Percentiles rank a stretch among this genome's conserved stretches.
Conservation (phyloP, 2,329 filamentous ascomycete species). For the Curvularia lunata region DNA sequence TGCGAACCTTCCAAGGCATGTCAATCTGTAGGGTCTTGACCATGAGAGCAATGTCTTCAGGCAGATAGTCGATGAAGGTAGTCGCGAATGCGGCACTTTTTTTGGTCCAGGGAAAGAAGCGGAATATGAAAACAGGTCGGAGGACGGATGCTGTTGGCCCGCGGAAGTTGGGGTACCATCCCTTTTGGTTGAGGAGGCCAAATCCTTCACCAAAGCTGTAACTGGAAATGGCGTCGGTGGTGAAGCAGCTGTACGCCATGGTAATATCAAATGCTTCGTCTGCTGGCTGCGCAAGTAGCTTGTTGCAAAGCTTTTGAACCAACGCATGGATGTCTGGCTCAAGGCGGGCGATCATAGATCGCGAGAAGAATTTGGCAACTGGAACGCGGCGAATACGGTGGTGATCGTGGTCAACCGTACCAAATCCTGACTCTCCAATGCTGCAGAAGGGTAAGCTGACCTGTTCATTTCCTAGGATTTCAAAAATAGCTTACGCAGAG, state of each 20-base stretch:
- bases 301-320: slow-evolving; percentile 35
- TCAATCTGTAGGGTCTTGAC: slow-evolving; percentile 37
- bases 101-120: slow-evolving; percentile 34
- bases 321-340: slow-evolving; percentile 31
- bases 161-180: slow-evolving; percentile 37
- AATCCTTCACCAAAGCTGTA: slow-evolving; percentile 36
- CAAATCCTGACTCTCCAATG: slow-evolving; percentile 31
- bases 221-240: slow-evolving; percentile 30
- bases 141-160: slow-evolving; percentile 28
- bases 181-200: slow-evolving; percentile 32
- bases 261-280: slow-evolving; percentile 30
- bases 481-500: slow-evolving; percentile 24
- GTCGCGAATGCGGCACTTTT: slow-evolving; percentile 27
- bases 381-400: slow-evolving; percentile 43
- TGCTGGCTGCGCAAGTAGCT: slow-evolving; percentile 29
- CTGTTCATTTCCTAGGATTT: neutral
- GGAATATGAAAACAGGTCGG: slow-evolving; percentile 32
- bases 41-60: slow-evolving; percentile 27
- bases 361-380: slow-evolving; percentile 48
- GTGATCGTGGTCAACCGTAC: slow-evolving; percentile 36
- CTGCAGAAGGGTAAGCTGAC: slow-evolving; percentile 7
- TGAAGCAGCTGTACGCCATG: slow-evolving; percentile 39
- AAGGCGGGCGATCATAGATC: slow-evolving; percentile 31
- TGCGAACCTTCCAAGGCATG: slow-evolving; percentile 29
- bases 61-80: slow-evolving; percentile 28